Evolutionary conservation across 2,329 filamentous ascomycete genomes (phyloP), one percentile per base, ranked within the genome.

Genomic region (Monilinia aucupariae): DNA sequence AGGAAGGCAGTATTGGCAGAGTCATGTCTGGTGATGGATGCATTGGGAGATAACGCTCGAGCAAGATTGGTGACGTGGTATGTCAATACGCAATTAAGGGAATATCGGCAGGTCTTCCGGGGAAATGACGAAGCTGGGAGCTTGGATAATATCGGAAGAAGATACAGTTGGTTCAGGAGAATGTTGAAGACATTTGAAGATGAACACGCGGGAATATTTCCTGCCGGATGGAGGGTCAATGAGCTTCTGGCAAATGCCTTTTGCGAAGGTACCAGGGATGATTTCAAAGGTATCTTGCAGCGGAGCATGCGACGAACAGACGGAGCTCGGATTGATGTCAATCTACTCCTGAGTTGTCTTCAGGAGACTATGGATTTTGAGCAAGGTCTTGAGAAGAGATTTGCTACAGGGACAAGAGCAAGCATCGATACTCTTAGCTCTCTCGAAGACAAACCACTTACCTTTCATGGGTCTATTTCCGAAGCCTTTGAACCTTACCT

Each of bases 281-380:
- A 99, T 74, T 97, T 96, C 79, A 96, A 92, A 76, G 89, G 87
- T 7, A 97, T 97, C 53, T 76, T 99, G 64, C 91, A 96, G 73
- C 87, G 88, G 69, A 93, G 91, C 67, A 93, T 94, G 82, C 85
- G 92, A 64, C 85, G 86, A 67, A 78, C 83, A 1, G 89, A 91
- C 64, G 91, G 90, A 2, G 85, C 87, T 75, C 89, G 87, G 64
- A 82, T 97, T 50, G 92, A 97, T 73, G 93, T 97, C 67, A 93
- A 96, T 71, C 78, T 97, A 55, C 78, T 97, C 41, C 81, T 97
- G 27, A 90, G 88, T 43, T 97, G 93, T 74, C 77, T 97, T 67
- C 93, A 97, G 72, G 92, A 97, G 75, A 99, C 94, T 0, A 84
- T 99, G 70, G 91, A 99, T 73, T 99, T 99, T 74, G 94, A 99